Conservation (phyloP, 108 stramenopile genomes). For the Pseudonitzschia multiseries region DNA sequence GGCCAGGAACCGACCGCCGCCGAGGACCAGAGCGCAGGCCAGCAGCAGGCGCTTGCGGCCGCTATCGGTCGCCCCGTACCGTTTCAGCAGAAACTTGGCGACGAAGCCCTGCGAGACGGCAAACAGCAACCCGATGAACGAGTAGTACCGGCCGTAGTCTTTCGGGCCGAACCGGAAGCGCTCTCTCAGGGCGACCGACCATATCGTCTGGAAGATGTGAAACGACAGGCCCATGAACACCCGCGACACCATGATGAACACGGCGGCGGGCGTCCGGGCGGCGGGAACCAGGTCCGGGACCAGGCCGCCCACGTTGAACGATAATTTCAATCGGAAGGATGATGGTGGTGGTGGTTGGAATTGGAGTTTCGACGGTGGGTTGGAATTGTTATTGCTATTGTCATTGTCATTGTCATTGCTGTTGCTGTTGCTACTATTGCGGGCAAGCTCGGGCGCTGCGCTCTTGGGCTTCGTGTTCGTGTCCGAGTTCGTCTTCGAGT, state of each 20-base stretch:
- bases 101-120: slow-evolving; percentile 81
- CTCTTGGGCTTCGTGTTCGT: too few relatives aligned
- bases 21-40: slow-evolving; percentile 49
- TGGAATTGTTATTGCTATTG: too few relatives aligned
- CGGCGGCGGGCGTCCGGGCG: slow-evolving; percentile 61
- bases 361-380: too few relatives aligned
- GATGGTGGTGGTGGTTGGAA: too few relatives aligned
- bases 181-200: slow-evolving; percentile 68
- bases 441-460: background rate
- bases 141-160: slow-evolving; percentile 79
- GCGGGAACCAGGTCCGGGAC: slow-evolving; percentile 47
- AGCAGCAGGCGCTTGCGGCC: slow-evolving; percentile 57
- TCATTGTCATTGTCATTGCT: too few relatives aligned
- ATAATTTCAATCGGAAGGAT: slow-evolving; percentile 6
- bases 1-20: slow-evolving; percentile 64
- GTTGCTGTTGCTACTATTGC: too few relatives aligned
- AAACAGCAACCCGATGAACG: slow-evolving; percentile 77
- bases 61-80: slow-evolving; percentile 36
- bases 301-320: slow-evolving; percentile 1
- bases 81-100: slow-evolving; percentile 57
- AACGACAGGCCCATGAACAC: slow-evolving; percentile 75
- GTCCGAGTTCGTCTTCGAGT: too few relatives aligned
- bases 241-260: slow-evolving; percentile 55
- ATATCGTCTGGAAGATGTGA: slow-evolving; percentile 84
- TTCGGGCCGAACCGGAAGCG: slow-evolving; percentile 78